Conservation (phyloP, 169 alveolate genomes). For the Plasmodium cynomolgi region DNA sequence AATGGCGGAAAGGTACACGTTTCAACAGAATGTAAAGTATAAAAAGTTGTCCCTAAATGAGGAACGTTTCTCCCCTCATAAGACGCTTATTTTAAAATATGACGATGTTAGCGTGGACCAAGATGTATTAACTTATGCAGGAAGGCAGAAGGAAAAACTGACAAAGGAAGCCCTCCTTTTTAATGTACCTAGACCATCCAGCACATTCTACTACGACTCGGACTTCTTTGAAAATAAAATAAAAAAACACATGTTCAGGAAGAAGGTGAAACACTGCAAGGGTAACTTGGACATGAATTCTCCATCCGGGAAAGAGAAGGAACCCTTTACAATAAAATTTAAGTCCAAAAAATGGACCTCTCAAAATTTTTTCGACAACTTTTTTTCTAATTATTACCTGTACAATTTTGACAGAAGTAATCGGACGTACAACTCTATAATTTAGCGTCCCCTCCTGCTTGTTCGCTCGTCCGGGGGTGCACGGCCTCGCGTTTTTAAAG, state of each 20-base stretch:
- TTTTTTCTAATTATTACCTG: constrained; percentile 60
- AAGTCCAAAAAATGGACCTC: constrained; percentile 62
- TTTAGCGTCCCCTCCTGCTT: constrained; percentile 2
- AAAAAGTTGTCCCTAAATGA: constrained; percentile 52
- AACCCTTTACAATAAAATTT: neutral
- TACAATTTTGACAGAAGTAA: constrained; percentile 25
- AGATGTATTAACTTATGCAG: neutral
- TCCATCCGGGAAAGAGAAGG: neutral
- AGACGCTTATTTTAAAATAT: constrained; percentile 38
- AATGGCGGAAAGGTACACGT: constrained; percentile 56
- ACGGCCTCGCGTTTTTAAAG: neutral
- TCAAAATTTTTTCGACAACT: constrained; percentile 58
- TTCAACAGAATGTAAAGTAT: constrained; percentile 19
- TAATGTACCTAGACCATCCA: constrained; percentile 66
- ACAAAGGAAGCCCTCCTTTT: constrained; percentile 31
- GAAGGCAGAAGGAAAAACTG: neutral
- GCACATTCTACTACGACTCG: constrained; percentile 44
- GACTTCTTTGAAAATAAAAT: constrained; percentile 43
- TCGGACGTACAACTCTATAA: constrained; percentile 13
- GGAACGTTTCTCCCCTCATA: neutral
- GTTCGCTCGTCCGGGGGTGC: neutral
- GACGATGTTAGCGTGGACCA: constrained; percentile 16
- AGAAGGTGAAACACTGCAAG: neutral
- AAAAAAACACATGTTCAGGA: constrained; percentile 30
- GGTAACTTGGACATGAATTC: neutral